phyloP scores from a whole-genome alignment of 169 alveolate species.

The Eimeria maxima region DNA sequence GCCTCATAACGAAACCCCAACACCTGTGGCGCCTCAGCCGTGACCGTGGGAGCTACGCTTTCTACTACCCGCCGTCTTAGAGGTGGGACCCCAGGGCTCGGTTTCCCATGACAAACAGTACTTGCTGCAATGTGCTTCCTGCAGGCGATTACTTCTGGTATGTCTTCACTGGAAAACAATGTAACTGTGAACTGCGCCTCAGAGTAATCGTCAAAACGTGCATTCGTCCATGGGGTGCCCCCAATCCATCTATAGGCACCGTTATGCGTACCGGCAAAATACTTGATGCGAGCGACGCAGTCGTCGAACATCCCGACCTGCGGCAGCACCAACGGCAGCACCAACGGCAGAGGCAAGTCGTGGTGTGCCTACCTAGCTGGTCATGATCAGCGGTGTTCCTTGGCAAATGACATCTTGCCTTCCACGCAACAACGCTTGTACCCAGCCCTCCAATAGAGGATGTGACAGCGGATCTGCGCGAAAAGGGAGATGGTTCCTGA shows the following conservation, averaged over 20 bases:
- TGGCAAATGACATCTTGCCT: background rate
- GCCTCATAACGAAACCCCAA: background rate
- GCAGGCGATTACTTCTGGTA: background rate
- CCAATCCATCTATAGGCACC: background rate
- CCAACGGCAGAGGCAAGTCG: background rate
- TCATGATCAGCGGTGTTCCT: background rate
- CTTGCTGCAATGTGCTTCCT: background rate
- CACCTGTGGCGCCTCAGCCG: background rate
- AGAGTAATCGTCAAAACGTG: background rate
- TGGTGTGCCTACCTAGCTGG: too few relatives aligned
- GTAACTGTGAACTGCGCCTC: background rate
- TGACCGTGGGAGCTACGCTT: background rate
- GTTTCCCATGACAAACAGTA: too few relatives aligned
- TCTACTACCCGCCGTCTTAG: background rate
- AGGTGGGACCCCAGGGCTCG: background rate
- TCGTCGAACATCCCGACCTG: conserved; percentile 49
- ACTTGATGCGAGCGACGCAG: conserved; percentile 35
- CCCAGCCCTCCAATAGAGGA: background rate
- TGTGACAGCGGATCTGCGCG: background rate
- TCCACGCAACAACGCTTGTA: background rate
- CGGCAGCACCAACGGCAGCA: conserved; percentile 23
- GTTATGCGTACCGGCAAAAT: conserved; percentile 43
- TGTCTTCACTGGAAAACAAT: background rate
- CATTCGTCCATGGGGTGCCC: background rate
- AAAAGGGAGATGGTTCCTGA: background rate